Conservation (phyloP, 1,284 basidiomycete genomes). For the Bjerkandera adusta region DNA sequence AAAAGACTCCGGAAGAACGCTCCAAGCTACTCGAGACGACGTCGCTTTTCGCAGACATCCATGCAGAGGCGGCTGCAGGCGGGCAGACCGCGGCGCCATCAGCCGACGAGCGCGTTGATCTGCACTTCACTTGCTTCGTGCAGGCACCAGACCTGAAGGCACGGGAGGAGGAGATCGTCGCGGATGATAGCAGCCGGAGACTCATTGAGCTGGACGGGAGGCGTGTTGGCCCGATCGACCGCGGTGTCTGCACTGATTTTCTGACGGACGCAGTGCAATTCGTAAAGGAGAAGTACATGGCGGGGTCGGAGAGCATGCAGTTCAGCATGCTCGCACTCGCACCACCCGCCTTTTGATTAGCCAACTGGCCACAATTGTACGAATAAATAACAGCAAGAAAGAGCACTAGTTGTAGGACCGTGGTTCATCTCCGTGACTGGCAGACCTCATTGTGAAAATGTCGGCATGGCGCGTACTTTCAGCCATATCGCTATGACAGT, state of each 20-base stretch:
- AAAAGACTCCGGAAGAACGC: conserved; percentile 66
- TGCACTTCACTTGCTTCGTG: conserved; percentile 88
- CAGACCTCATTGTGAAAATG: no score
- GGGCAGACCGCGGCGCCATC: conserved; percentile 65
- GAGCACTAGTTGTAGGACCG: no score
- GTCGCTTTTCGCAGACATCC: conserved; percentile 73
- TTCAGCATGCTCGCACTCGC: conserved; percentile 46
- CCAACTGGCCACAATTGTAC: not conserved
- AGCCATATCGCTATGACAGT: no score
- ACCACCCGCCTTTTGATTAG: conserved; percentile 6
- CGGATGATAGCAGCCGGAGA: conserved; percentile 29
- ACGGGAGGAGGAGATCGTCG: conserved; percentile 28
- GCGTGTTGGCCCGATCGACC: conserved; percentile 74
- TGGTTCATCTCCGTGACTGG: no score
- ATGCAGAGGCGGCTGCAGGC: conserved; percentile 61
- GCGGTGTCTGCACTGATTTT: conserved; percentile 63
- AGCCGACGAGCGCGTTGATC: conserved; percentile 57
- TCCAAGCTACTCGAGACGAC: conserved; percentile 75
- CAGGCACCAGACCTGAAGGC: conserved; percentile 49
- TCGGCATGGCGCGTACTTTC: no score
- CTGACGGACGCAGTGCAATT: conserved; percentile 69
- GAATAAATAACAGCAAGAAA: not conserved
- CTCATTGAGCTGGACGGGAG: conserved; percentile 84
- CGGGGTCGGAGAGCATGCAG: conserved; percentile 49
- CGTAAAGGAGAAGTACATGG: conserved; percentile 65